Evolutionary conservation across 352 stramenopile species (phyloP).

Genomic region (Globisporangium splendens): DNA sequence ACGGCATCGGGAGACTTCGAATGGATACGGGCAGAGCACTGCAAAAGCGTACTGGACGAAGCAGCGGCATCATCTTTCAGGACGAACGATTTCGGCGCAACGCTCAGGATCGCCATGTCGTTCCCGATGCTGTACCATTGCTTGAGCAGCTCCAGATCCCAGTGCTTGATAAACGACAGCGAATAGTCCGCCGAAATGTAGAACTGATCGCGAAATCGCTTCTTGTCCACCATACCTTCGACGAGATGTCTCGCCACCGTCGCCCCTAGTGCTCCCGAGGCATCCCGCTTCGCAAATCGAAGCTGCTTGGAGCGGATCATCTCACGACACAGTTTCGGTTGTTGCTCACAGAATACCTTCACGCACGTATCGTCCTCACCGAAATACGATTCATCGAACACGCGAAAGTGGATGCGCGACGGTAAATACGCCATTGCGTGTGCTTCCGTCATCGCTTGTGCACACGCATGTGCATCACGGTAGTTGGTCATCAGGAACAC

Average conservation of each 20-base stretch:
- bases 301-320: slow-evolving; percentile 54
- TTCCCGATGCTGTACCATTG: slow-evolving; percentile 83
- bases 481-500: slow-evolving; percentile 72
- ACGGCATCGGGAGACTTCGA: slow-evolving; percentile 55
- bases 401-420: slow-evolving; percentile 52
- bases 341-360: slow-evolving; percentile 51
- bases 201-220: slow-evolving; percentile 40
- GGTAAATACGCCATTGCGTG: slow-evolving; percentile 32
- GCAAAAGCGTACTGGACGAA: slow-evolving; percentile 46
- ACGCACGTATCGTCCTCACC: slow-evolving; percentile 59
- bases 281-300: slow-evolving; percentile 46
- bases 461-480: slow-evolving; percentile 53
- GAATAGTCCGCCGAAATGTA: slow-evolving; percentile 72
- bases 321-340: slow-evolving; percentile 36
- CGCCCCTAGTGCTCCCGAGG: slow-evolving; percentile 44
- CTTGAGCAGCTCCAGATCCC: slow-evolving; percentile 71
- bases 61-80: slow-evolving; percentile 29
- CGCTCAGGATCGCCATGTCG: slow-evolving; percentile 75
- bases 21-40: slow-evolving; percentile 82
- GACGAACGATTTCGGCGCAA: slow-evolving; percentile 56
- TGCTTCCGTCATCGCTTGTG: slow-evolving; percentile 45
- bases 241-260: slow-evolving; percentile 56
- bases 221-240: slow-evolving; percentile 54
- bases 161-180: slow-evolving; percentile 66
- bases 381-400: slow-evolving; percentile 73